Evolutionary conservation across 441 rosid genomes (phyloP), one percentile per base, ranked within the genome.

Genomic region (Lepidium campestre): DNA sequence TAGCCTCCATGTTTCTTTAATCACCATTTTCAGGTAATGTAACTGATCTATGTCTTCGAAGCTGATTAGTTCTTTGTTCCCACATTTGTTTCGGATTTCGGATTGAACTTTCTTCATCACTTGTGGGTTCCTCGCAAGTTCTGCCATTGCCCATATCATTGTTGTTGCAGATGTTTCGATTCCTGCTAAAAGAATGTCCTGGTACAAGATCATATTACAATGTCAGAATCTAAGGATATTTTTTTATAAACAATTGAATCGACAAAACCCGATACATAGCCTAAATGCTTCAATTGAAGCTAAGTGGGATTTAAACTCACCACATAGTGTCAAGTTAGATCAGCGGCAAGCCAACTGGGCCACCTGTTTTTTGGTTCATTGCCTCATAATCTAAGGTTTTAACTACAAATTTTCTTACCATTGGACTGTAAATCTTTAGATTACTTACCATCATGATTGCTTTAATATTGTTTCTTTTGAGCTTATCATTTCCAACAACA

Each of bases 1-100:
- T 57, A 84, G n/a, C 62, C 89, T 77, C 22, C 79, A 58, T 34
- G 79, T 81, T 74, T 86, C 89, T 68, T 86, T 86, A 14, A 80
- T 50, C n/a, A 81, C 75, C 82, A 81, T 53, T 19, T 82, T 76
- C 3, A 84, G 72, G 71, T 80, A 86, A 0, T 56, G 25, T 13
- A 84, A 79, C 31, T 77, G 23, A n/a, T 80, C 79, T 0, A 62
- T 40, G 34, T 71, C 74, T 8, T 36, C 61, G 34, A 78, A 82
- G 0, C 46, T 47, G 1, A 79, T 80, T 48, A 34, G 78, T 67
- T 64, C 79, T 42, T 36, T 81, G 5, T 56, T 77, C 25, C 72
- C 71, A 5, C 72, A 61, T 10, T 32, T 7, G 9, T 27, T 64
- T 78, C 87, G 71, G n/a, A 86, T 56, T 69, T 82, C 86, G 0